These are phyloP conservation scores for Coprinopsis cinerea DNA, from an alignment of 768 basidiomycete genomes.

Conservation along the genomic window DNA sequence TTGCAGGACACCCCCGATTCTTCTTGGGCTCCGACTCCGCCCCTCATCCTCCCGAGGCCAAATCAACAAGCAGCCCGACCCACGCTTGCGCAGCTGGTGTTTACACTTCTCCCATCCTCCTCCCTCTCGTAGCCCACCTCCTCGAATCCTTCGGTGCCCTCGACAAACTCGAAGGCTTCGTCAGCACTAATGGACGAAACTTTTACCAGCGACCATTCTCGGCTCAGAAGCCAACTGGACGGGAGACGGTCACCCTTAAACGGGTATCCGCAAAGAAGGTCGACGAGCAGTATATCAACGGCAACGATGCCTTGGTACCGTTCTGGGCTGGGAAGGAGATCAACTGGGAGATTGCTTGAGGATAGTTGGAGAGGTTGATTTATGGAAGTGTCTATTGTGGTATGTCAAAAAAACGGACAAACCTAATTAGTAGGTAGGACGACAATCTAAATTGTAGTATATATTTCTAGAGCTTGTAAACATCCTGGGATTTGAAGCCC, in stretches of 20 bases:
- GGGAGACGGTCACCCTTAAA: conserved; percentile 35
- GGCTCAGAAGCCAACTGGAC: conserved; percentile 20
- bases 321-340: conserved; percentile 86
- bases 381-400: background rate
- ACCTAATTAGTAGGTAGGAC: too few relatives aligned
- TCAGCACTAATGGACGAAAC: conserved; percentile 65
- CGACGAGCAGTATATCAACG: conserved; percentile 42
- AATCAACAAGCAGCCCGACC: conserved; percentile 64
- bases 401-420: background rate
- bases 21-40: conserved; percentile 98
- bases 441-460: background rate
- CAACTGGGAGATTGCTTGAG: conserved; percentile 55
- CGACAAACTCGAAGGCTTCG: conserved; percentile 76
- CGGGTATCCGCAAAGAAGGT: conserved; percentile 35
- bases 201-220: conserved; percentile 58
- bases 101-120: conserved; percentile 88
- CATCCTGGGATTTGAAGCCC: conserved; percentile 56
- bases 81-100: conserved; percentile 90
- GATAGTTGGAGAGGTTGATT: too few relatives aligned
- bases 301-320: conserved; percentile 58
- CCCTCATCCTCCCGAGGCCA: conserved; percentile 71
- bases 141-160: conserved; percentile 85
- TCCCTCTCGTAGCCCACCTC: conserved; percentile 85
- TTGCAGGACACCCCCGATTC: conserved; percentile 81
- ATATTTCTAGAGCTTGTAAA: conserved; percentile 25